Percentiles rank a stretch among this genome's conserved stretches.
phyloP scores from a whole-genome alignment of 2,329 filamentous ascomycete species.

The Alternaria conjuncta region DNA sequence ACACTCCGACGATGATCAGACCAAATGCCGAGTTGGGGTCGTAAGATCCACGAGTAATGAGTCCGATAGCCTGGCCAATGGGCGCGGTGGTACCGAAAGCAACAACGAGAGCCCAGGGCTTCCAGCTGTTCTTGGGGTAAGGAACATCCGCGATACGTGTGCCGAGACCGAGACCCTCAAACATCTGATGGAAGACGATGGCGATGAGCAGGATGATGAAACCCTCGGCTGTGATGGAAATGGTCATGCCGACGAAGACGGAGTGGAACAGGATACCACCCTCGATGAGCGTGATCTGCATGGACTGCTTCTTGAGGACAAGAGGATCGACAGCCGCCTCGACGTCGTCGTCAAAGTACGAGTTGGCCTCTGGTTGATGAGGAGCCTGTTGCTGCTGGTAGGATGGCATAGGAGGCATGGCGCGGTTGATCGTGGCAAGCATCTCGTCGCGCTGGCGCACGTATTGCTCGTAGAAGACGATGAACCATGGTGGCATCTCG shows the following conservation, averaged over 20 bases:
- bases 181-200: conserved; percentile 68
- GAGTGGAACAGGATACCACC: conserved; percentile 70
- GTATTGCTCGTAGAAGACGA: conserved; percentile 69
- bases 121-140: conserved; percentile 62
- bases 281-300: conserved; percentile 58
- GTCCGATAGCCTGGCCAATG: conserved; percentile 69
- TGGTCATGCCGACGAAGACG: conserved; percentile 68
- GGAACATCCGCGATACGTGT: conserved; percentile 66
- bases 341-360: conserved; percentile 48
- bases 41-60: conserved; percentile 63
- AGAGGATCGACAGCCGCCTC: conserved; percentile 47
- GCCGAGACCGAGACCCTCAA: conserved; percentile 68
- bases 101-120: conserved; percentile 67
- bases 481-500: conserved; percentile 67
- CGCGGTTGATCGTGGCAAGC: conserved; percentile 59
- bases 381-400: conserved; percentile 37
- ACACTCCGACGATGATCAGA: conserved; percentile 68
- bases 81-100: conserved; percentile 70
- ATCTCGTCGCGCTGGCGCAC: conserved; percentile 66
- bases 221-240: conserved; percentile 64
- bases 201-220: conserved; percentile 66
- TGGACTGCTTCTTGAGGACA: conserved; percentile 47
- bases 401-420: conserved; percentile 40
- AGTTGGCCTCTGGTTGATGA: conserved; percentile 30
- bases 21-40: conserved; percentile 69